Base-by-base conservation (phyloP, 2,329 filamentous ascomycete species). In the Fusarium annulatum region DNA sequence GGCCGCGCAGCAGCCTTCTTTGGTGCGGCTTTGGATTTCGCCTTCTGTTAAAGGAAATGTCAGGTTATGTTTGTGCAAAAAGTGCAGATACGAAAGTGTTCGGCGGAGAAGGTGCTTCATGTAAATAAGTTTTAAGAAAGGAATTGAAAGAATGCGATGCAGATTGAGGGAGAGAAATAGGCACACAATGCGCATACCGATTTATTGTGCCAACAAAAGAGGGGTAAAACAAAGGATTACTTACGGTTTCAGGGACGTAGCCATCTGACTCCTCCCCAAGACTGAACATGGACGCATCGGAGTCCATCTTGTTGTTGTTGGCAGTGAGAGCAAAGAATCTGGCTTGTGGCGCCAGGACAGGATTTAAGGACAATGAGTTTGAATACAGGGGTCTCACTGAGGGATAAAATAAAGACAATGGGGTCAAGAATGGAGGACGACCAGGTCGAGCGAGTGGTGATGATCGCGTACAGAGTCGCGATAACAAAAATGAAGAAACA, bases 261-360 rank as follows among this genome's bases (percentile, higher is more conserved):
- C 76, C 83, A 64, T 85, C 84, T 28, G 84, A 85, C 66, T 85
- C 84, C 41, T 84, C 82, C 56, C 76, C 83, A 34, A 81, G 61
- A 66, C 81, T 84, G 72, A 82, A 84, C 90, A 63, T 90, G 82
- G 90, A 87, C 48, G 82, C 82, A 69, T 90, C 88, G 70, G 86
- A 89, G 76, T 88, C 86, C 88, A 90, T 90, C 56, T 77, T 83
- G 82, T 73, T 71, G 57, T 60, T 55, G 51, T 46, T 69, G 55
- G 34, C 26, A 39, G 68, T 61, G 58, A 46, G 46, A 58, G 51
- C 53, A 65, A 70, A 67, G 53, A 76, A 55, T 61, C 71, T 75
- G 60, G 66, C 64, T 63, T 45, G 64, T 60, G 57, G 56, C 39
- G 72, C 60, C 66, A 76, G 73, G 26, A 60, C 55, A 64, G 69